Base-by-base conservation (phyloP, 306 rosid species). In the Cyclanthera cordifolia region DNA sequence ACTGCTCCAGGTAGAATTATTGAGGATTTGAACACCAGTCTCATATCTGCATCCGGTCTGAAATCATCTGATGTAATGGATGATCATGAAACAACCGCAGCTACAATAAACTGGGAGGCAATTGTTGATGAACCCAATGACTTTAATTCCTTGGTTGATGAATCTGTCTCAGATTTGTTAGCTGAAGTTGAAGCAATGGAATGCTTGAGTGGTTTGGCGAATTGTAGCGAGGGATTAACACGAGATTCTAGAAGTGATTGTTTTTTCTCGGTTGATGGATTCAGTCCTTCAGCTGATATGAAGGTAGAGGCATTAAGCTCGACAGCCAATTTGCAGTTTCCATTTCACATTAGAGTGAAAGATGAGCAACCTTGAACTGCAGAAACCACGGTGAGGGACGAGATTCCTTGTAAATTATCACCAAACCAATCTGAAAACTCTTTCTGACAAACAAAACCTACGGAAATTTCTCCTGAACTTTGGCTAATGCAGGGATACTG, bases 181-280 rank as follows among this genome's bases (percentile, higher is more conserved):
- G 99, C 99, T 11, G 99, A 94, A 81, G 96, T 90, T 28, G 97
- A 94, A 78, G 99, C 99, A 32, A 90, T 94, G 99, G 99, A 86
- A 74, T 80, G 96, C 69, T 84, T 88, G 50, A 85, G 84, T 63
- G 87, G 88, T 66, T 76, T 94, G 86, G 91, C 92, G 83, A 83
- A 83, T 45, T 84, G 90, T 64, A 80, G 83, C n/a, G 89, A 79
- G 54, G 90, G 73, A 43, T n/a, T n/a, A n/a, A n/a, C n/a, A n/a
- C n/a, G n/a, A n/a, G n/a, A n/a, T n/a, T n/a, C n/a, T n/a, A n/a
- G n/a, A n/a, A n/a, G n/a, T n/a, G n/a, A n/a, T n/a, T n/a, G n/a
- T n/a, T n/a, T n/a, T 55, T 82, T 83, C 80, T 82, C 93, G 51
- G 77, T 78, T 8, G 94, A 84, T 30, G 88, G 69, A 59, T 86